A percentile compares a stretch with the other conserved stretches of the same genome.
phyloP scores from a whole-genome alignment of 73 alveolate species.

The Blepharisma stoltei region DNA sequence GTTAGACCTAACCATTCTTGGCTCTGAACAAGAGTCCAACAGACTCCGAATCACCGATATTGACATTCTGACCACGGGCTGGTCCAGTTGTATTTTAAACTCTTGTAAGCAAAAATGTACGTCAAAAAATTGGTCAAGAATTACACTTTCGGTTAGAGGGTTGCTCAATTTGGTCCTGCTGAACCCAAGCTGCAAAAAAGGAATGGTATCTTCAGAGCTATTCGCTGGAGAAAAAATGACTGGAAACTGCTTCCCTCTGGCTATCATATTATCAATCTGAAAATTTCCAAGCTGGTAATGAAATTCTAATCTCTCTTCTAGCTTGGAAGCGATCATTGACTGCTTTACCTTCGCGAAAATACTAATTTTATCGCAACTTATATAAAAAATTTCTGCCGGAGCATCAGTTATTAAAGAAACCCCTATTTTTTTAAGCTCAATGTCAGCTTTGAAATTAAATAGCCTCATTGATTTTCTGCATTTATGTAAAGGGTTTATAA shows the following conservation, averaged over 20 bases:
- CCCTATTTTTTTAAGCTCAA: constrained; percentile 67
- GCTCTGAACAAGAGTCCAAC: too few relatives aligned
- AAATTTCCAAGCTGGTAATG: constrained; percentile 43
- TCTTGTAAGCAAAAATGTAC: constrained; percentile 39
- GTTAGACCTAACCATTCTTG: too few relatives aligned
- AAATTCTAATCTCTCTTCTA: constrained; percentile 31
- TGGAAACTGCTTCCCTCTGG: constrained; percentile 34
- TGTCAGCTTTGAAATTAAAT: background rate
- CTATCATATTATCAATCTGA: constrained; percentile 45
- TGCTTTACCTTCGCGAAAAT: background rate
- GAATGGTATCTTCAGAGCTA: constrained; percentile 28
- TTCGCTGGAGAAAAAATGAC: constrained; percentile 44
- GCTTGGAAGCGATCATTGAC: background rate
- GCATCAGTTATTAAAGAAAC: constrained; percentile 75
- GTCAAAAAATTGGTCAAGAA: constrained; percentile 18
- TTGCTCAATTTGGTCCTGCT: background rate
- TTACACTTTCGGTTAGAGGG: constrained; percentile 21
- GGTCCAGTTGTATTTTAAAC: constrained; percentile 45
- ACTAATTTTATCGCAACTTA: constrained; percentile 37
- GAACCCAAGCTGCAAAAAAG: constrained; percentile 45
- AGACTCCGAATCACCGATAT: too few relatives aligned
- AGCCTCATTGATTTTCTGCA: too few relatives aligned
- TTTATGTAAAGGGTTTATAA: too few relatives aligned
- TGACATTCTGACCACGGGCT: constrained; percentile 14
- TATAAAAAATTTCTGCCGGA: constrained; percentile 82